Conservation (phyloP, 2,329 filamentous ascomycete species). For the Chalaropsis thielavioides region DNA sequence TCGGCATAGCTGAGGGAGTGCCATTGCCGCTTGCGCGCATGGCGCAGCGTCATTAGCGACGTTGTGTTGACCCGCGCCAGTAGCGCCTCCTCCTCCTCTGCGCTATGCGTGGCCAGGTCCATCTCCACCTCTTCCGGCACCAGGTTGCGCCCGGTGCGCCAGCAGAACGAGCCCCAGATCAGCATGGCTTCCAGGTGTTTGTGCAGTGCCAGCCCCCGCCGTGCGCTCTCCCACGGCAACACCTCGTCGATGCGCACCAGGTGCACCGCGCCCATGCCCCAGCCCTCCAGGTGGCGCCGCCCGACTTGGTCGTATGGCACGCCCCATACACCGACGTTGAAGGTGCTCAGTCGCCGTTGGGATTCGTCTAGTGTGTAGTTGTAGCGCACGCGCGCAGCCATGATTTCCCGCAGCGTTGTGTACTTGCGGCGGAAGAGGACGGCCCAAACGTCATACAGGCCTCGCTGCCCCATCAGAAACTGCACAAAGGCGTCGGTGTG, state of each 20-base stretch:
- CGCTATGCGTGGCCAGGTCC: constrained; percentile 28
- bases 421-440: constrained; percentile 44
- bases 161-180: constrained; percentile 47
- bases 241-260: constrained; percentile 40
- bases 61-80: constrained; percentile 25
- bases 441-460: constrained; percentile 41
- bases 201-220: constrained; percentile 39
- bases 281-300: constrained; percentile 38
- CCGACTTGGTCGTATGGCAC: constrained; percentile 41
- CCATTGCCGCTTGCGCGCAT: constrained; percentile 34
- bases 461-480: constrained; percentile 45
- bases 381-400: constrained; percentile 46
- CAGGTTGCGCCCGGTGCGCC: constrained; percentile 35
- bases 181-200: constrained; percentile 42
- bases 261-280: constrained; percentile 31
- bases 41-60: constrained; percentile 31
- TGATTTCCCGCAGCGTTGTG: constrained; percentile 34
- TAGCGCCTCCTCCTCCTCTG: constrained; percentile 29
- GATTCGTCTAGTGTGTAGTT: constrained; percentile 31
- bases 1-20: constrained; percentile 26
- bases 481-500: constrained; percentile 37
- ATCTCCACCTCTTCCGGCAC: constrained; percentile 36
- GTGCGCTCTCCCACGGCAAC: constrained; percentile 40
- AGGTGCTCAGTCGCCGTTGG: constrained; percentile 19
- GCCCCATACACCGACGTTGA: constrained; percentile 30